Percentiles rank a stretch among this genome's conserved stretches.
Conservation (phyloP, 2,329 filamentous ascomycete genomes). For the Colletotrichum sp. region DNA sequence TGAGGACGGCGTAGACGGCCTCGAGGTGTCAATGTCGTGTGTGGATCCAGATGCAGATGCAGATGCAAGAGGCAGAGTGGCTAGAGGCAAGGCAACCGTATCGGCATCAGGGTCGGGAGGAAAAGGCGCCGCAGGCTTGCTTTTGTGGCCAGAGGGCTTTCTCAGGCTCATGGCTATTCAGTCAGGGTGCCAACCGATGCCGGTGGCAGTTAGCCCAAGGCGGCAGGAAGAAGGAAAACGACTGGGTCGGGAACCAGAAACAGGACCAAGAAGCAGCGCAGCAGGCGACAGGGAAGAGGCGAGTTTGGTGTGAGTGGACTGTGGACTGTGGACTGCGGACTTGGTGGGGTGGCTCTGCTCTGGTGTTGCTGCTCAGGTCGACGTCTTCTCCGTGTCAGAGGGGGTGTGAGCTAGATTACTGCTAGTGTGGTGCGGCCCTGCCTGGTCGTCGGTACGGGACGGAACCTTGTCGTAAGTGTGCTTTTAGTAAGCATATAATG, state of each 20-base stretch:
- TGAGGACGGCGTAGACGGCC: neutral
- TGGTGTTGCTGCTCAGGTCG: neutral
- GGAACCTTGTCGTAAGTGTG: neutral
- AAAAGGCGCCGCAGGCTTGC: conserved; percentile 8
- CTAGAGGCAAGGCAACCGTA: conserved; percentile 13
- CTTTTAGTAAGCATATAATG: neutral
- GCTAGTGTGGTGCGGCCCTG: neutral
- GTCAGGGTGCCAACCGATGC: neutral
- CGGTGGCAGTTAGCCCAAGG: conserved; percentile 5
- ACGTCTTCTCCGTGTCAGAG: neutral
- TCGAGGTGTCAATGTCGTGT: neutral
- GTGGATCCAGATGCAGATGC: neutral
- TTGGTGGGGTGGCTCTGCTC: neutral
- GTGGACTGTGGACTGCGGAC: neutral
- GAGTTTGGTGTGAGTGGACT: conserved; percentile 11
- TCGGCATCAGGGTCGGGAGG: conserved; percentile 13
- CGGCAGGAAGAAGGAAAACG: conserved; percentile 10
- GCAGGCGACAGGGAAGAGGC: conserved; percentile 8
- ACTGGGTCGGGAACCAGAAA: neutral
- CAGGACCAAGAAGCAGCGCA: neutral
- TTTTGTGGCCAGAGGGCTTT: conserved; percentile 19
- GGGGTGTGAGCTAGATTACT: neutral
- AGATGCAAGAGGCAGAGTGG: conserved; percentile 12
- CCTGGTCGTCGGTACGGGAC: neutral
- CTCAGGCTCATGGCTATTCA: conserved; percentile 15